These are phyloP conservation scores for Schizophyllum commune DNA, from an alignment of 1,284 basidiomycete species.

Conservation along the genomic window DNA sequence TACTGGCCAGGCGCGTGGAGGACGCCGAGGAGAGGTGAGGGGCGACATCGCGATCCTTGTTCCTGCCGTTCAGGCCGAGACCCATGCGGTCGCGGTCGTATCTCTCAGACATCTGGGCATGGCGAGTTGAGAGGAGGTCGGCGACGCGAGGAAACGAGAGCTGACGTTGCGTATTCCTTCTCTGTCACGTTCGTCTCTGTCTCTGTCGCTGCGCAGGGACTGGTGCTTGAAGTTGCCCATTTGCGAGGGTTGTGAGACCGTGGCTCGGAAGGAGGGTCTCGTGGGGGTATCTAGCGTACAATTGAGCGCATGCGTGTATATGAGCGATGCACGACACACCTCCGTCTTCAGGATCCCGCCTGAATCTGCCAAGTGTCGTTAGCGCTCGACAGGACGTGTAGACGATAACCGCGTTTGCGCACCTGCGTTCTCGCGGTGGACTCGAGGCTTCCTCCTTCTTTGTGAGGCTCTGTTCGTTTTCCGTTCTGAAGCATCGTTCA, in stretches of 20 bases:
- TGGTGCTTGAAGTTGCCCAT: slow-evolving; percentile 88
- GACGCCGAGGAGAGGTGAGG: slow-evolving; percentile 48
- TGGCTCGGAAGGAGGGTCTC: slow-evolving; percentile 61
- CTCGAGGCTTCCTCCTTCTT: slow-evolving; percentile 60
- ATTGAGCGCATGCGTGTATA: slow-evolving; percentile 6
- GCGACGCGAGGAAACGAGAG: neutral
- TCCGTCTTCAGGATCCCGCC: slow-evolving; percentile 67
- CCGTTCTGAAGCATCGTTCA: slow-evolving; percentile 32
- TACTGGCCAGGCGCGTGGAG: slow-evolving; percentile 32
- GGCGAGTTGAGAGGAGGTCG: neutral
- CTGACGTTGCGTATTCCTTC: slow-evolving; percentile 27
- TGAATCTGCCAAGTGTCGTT: slow-evolving; percentile 41
- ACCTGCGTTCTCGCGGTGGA: slow-evolving; percentile 58
- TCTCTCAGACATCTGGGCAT: slow-evolving; percentile 67
- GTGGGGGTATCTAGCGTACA: slow-evolving; percentile 38
- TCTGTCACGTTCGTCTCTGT: slow-evolving; percentile 60
- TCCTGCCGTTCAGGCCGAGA: slow-evolving; percentile 40
- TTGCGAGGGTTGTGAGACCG: slow-evolving; percentile 72
- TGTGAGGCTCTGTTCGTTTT: slow-evolving; percentile 48
- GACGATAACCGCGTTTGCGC: slow-evolving; percentile 10
- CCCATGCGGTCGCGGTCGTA: slow-evolving; percentile 75
- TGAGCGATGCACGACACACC: slow-evolving; percentile 30
- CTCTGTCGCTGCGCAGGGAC: slow-evolving; percentile 63
- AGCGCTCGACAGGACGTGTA: slow-evolving; percentile 3
- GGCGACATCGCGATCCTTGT: slow-evolving; percentile 62